phyloP scores from a whole-genome alignment of 495 filamentous ascomycete genomes.

The Neurospora sp. region DNA sequence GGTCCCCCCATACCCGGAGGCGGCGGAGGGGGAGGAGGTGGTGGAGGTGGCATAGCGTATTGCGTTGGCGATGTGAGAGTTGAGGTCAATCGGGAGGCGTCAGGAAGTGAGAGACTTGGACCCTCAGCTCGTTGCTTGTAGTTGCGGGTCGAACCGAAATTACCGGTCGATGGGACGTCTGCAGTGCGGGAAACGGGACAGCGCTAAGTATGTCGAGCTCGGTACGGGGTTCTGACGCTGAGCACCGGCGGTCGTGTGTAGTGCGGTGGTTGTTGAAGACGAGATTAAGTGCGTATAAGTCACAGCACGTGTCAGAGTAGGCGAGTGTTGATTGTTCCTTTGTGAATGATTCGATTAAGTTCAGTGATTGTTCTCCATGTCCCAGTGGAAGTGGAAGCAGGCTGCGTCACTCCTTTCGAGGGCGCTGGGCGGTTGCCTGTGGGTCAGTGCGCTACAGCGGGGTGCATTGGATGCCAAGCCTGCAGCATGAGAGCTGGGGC shows the following conservation, averaged over 20 bases:
- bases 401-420: slow-evolving; percentile 10
- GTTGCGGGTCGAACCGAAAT: neutral
- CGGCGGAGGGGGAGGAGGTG: slow-evolving; percentile 25
- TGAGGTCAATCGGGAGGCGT: neutral
- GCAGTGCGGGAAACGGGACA: neutral
- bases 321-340: neutral
- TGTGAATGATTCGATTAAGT: neutral
- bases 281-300: slow-evolving; percentile 9
- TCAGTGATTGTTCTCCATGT: neutral
- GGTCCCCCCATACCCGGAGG: slow-evolving; percentile 15
- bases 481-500: neutral
- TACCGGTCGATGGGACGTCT: neutral
- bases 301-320: neutral
- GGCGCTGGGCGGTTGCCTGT: neutral
- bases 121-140: neutral
- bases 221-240: slow-evolving; percentile 5
- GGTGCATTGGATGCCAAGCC: neutral
- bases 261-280: slow-evolving; percentile 20
- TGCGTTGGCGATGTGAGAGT: neutral
- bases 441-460: neutral
- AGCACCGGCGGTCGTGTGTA: slow-evolving; percentile 17
- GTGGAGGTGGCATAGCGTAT: slow-evolving; percentile 13
- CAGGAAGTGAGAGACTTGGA: neutral
- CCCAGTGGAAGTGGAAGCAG: neutral
- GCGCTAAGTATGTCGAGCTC: neutral